Base-by-base conservation (phyloP, 768 basidiomycete species). In the Strobilomyces echinocephalus region DNA sequence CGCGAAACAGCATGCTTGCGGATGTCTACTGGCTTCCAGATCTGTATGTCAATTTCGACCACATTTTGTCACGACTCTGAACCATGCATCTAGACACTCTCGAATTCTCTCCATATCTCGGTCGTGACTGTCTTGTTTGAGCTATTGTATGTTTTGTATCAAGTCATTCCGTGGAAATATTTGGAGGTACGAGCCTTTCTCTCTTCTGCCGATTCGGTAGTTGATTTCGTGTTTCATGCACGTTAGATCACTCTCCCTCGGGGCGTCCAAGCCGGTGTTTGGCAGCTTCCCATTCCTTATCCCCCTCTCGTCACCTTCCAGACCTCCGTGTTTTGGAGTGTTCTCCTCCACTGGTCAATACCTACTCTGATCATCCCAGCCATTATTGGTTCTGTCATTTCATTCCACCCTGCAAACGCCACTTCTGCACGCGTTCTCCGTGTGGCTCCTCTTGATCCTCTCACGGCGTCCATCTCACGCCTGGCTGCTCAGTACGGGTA, bases 21-120 rank as follows among this genome's bases (percentile, higher is more conserved):
- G 42, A 18, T 60, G 56, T 52, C 21, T 69, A 26, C 35, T 62
- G 18, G 60, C 56, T n/a, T 64, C 60, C 11, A 63, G 69, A 66
- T 56, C 66, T 33, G 69, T 69, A 55, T 28, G 68, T 60, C 20
- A 26, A n/a, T 8, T 38, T 20, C 2, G 24, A 15, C 38, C 34
- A 5, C 35, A 9, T 46, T 18, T 46, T 33, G 8, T 35, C 35
- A 1, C 5, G 11, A 21, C 31, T 58, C 30, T 64, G 11, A 14
- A 16, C 4, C n/a, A 42, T 51, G 53, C 40, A n/a, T 49, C 9
- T 40, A 76, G 85, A 79, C 80, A 49, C 72, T 87, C 10, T 88
- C 87, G n/a, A 81, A 80, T 57, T 81, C 85, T 1, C 74, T 73
- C 35, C 82, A 83, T 53, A 81, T 88, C 41, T 82, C 79, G 74